Evolutionary conservation across 2,329 filamentous ascomycete species (phyloP), one percentile per base, ranked within the genome.

Genomic region (Calonectria fujianensis): DNA sequence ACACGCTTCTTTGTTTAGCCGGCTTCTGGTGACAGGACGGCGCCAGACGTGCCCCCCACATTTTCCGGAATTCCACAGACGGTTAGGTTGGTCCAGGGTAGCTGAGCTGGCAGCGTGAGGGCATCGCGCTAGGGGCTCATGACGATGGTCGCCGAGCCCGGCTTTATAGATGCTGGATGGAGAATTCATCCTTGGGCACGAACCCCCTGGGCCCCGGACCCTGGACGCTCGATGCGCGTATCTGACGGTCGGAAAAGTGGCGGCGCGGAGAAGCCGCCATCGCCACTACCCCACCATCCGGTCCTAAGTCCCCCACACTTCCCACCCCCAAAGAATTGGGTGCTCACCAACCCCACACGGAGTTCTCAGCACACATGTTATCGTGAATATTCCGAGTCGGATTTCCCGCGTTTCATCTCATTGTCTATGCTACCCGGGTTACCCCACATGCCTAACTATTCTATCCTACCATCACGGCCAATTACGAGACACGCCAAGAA

Each of bases 1-100:
- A 24, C 27, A 51, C 41, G 61, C 50, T 52, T 68, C 32, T 70
- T 59, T 66, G 59, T 65, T 66, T 65, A 71, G 61, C 69, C 61
- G 69, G 65, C 45, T 41, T 18, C 41, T 35, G 18, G 8, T n/a
- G 29, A 32, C 52, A 13, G 31, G 31, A 35, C 18, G 8, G 8
- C 24, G 9, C 16, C 18, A 31, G 52, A 35, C 31, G n/a, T 24
- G 24, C 5, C 20, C 52, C 29, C 52, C 52, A 57, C 52, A 57
- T 57, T 57, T 57, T 57, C 29, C 18, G 29, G 31, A n/a, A 57
- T 39, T 29, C 37, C 61, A 24, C n/a, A 48, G 20, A 48, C n/a
- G 45, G 45, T 24, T 48, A 48, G 45, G 14, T 18, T 31, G 13
- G 45, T 67, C 13, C 51, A 67, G 64, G 64, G 64, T 67, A 67